Evolutionary conservation across 2,329 filamentous ascomycete species (phyloP).

Genomic region (Knufia fluminis): DNA sequence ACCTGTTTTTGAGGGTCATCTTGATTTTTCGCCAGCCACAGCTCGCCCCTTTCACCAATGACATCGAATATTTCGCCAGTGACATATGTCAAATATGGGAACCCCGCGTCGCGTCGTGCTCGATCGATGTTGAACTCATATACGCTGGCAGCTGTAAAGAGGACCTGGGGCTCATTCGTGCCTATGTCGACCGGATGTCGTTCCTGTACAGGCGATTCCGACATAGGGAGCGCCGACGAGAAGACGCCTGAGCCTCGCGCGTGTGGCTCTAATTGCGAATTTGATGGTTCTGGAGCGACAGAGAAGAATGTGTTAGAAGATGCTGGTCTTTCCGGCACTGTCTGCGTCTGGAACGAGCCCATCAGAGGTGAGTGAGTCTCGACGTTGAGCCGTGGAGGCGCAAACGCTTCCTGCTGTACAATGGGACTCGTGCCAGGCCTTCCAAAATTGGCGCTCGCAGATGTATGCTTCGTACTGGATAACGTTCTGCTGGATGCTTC

Average conservation of each 20-base stretch:
- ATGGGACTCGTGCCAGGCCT: conserved; percentile 19
- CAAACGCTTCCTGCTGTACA: conserved; percentile 11
- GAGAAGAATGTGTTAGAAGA: conserved; percentile 25
- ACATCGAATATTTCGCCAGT: conserved; percentile 92
- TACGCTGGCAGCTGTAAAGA: conserved; percentile 86
- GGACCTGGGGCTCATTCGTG: conserved; percentile 53
- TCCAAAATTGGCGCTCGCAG: conserved; percentile 53
- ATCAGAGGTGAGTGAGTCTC: conserved; percentile 35
- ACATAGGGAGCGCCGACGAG: conserved; percentile 75
- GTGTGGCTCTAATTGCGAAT: conserved; percentile 41
- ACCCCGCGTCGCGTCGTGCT: conserved; percentile 83
- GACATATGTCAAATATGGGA: conserved; percentile 91
- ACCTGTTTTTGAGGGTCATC: conserved; percentile 71
- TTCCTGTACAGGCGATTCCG: conserved; percentile 47
- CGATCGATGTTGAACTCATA: conserved; percentile 97
- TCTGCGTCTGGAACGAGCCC: conserved; percentile 14
- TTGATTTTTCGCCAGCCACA: conserved; percentile 96
- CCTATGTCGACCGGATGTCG: conserved; percentile 19
- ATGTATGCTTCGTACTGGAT: conserved; percentile 8
- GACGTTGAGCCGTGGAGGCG: conserved; percentile 37
- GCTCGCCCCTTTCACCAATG: conserved; percentile 90
- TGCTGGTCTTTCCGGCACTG: conserved; percentile 20
- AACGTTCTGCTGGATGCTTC: background rate
- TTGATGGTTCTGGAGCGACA: conserved; percentile 24
- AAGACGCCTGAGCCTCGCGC: conserved; percentile 57